Evolutionary conservation across 257 asterid species (phyloP).

Genomic region (Craterostigma plantagineum): DNA sequence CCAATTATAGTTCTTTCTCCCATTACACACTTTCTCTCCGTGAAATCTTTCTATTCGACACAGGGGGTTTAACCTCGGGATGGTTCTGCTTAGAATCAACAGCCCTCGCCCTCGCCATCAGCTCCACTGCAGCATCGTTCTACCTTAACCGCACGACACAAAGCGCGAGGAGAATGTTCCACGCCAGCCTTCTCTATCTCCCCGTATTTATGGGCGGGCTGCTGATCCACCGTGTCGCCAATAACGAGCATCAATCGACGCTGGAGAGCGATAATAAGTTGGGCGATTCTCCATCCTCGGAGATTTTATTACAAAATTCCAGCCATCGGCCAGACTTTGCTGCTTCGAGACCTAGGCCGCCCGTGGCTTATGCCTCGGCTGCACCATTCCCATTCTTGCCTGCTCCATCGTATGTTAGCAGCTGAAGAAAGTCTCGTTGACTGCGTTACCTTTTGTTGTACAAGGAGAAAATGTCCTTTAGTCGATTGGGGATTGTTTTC

Average conservation of each 20-base stretch:
- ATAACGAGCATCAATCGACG: slow-evolving; percentile 20
- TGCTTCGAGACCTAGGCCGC: slow-evolving; percentile 21
- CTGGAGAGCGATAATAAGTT: slow-evolving; percentile 12
- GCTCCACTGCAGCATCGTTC: slow-evolving; percentile 51
- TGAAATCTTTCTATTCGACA: too few species aligned
- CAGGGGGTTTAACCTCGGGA: slow-evolving; percentile 88
- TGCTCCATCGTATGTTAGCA: slow-evolving; percentile 42
- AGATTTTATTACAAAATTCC: background rate
- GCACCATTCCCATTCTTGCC: slow-evolving; percentile 97
- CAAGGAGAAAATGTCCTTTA: too few species aligned
- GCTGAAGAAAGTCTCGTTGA: slow-evolving; percentile 10
- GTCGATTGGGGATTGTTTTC: too few species aligned
- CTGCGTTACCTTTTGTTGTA: too few species aligned
- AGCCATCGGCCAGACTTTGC: background rate
- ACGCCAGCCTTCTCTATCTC: slow-evolving; percentile 82
- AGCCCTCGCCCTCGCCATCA: slow-evolving; percentile 81
- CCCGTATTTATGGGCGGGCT: slow-evolving; percentile 98
- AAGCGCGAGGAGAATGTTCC: slow-evolving; percentile 86
- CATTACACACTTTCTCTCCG: too few species aligned
- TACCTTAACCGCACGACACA: slow-evolving; percentile 40
- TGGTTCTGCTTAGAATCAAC: slow-evolving; percentile 91
- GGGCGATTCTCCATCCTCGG: slow-evolving; percentile 18
- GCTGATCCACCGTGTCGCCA: slow-evolving; percentile 37
- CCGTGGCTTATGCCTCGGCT: slow-evolving; percentile 80
- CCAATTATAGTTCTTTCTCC: background rate